These are phyloP conservation scores for Pseudogymnoascus sp. DNA, from an alignment of 2,329 filamentous ascomycete species.

Conservation along the genomic window DNA sequence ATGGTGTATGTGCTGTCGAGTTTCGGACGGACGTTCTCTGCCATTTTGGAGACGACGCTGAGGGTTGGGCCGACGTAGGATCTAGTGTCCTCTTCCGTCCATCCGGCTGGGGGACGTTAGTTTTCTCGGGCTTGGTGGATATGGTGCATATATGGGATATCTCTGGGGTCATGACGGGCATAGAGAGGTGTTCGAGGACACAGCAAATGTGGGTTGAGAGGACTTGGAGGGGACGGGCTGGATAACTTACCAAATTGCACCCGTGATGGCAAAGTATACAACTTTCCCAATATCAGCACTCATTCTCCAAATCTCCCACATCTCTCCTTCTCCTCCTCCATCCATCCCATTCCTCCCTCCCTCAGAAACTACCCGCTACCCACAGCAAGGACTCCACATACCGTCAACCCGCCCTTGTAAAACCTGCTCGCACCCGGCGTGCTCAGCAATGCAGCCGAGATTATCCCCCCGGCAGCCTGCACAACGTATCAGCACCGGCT, in stretches of 20 bases:
- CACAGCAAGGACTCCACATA: slow-evolving; percentile 17
- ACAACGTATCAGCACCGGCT: background rate
- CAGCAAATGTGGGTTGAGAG: too few species aligned
- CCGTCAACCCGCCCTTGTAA: slow-evolving; percentile 56
- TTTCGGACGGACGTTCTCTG: slow-evolving; percentile 47
- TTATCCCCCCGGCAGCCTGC: slow-evolving; percentile 54
- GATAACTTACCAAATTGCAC: slow-evolving; percentile 24
- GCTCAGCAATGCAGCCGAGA: slow-evolving; percentile 51
- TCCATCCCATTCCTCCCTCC: background rate
- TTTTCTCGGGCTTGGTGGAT: background rate
- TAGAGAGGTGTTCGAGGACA: background rate
- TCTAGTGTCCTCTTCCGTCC: slow-evolving; percentile 47
- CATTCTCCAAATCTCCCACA: background rate
- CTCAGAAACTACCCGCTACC: background rate
- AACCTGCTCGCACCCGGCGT: slow-evolving; percentile 50
- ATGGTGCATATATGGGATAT: background rate
- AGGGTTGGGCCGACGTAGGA: slow-evolving; percentile 53
- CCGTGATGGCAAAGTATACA: slow-evolving; percentile 28
- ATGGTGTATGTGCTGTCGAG: slow-evolving; percentile 50
- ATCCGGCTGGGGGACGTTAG: slow-evolving; percentile 39
- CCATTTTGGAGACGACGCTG: slow-evolving; percentile 48
- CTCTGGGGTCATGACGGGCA: background rate
- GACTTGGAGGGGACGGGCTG: background rate
- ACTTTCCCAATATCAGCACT: slow-evolving; percentile 13
- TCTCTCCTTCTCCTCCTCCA: background rate